These are phyloP conservation scores for Olyra latifolia DNA, from an alignment of 176 grass and related monocot genomes.

Conservation along the genomic window DNA sequence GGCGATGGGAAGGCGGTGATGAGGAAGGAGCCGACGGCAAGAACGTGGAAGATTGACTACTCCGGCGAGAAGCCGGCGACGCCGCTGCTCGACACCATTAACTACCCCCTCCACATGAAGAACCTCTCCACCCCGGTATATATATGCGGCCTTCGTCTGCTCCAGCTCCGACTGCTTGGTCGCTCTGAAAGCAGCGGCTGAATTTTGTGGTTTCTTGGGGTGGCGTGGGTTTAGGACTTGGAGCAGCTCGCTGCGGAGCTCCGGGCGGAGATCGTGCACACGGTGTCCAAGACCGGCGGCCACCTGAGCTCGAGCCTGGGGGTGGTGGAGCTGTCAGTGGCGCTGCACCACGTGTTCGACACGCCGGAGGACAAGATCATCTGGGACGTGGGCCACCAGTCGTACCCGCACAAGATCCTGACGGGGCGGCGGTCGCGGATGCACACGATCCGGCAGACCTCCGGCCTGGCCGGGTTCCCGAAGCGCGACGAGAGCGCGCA, in stretches of 20 bases:
- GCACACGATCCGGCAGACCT: slow-evolving; percentile 86
- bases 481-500: slow-evolving; percentile 95
- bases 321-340: slow-evolving; percentile 84
- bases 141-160: background rate
- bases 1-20: slow-evolving; percentile 41
- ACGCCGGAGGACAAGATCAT: slow-evolving; percentile 90
- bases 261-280: slow-evolving; percentile 70
- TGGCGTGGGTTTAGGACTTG: slow-evolving; percentile 50
- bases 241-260: slow-evolving; percentile 88
- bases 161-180: background rate
- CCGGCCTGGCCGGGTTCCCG: slow-evolving; percentile 88
- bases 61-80: slow-evolving; percentile 72
- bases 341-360: slow-evolving; percentile 91
- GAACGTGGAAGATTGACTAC: slow-evolving; percentile 61
- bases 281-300: slow-evolving; percentile 70
- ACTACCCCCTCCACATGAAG: slow-evolving; percentile 94
- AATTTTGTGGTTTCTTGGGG: background rate
- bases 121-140: slow-evolving; percentile 63
- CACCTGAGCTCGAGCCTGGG: slow-evolving; percentile 87
- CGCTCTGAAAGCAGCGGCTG: background rate
- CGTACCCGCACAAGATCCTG: slow-evolving; percentile 94
- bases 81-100: slow-evolving; percentile 77
- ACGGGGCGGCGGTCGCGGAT: slow-evolving; percentile 84
- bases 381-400: slow-evolving; percentile 98
- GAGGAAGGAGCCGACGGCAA: slow-evolving; percentile 23